A percentile compares a stretch with the other conserved stretches of the same genome.
These are phyloP conservation scores for Coprinopsis strossmayeri DNA, from an alignment of 768 basidiomycete species.

Conservation along the genomic window DNA sequence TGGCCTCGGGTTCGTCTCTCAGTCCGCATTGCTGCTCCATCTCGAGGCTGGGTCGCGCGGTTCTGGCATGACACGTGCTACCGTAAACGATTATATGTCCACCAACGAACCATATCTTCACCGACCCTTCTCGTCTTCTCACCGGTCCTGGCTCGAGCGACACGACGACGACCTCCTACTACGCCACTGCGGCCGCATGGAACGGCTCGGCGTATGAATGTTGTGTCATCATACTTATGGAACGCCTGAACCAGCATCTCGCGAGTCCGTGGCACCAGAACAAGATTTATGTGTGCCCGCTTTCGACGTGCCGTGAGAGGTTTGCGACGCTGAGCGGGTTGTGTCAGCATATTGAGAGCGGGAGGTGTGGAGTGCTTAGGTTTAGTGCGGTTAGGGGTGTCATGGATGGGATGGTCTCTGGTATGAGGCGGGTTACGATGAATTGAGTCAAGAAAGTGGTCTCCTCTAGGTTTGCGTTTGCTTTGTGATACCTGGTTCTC, in stretches of 20 bases:
- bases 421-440: conserved; percentile 4
- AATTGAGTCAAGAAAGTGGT: no score
- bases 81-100: conserved; percentile 36
- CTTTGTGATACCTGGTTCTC: no score
- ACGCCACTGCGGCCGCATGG: conserved; percentile 30
- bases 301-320: conserved; percentile 30
- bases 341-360: conserved; percentile 62
- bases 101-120: conserved; percentile 38
- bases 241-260: conserved; percentile 54
- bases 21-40: conserved; percentile 52
- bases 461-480: no score
- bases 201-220: conserved; percentile 53
- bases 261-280: conserved; percentile 53
- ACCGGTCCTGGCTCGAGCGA: conserved; percentile 20
- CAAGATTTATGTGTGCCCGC: conserved; percentile 50
- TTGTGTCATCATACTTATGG: conserved; percentile 44
- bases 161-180: conserved; percentile 18
- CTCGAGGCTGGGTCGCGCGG: conserved; percentile 54
- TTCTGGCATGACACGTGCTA: conserved; percentile 37
- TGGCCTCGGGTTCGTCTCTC: conserved; percentile 38
- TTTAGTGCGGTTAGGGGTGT: conserved; percentile 33
- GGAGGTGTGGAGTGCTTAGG: conserved; percentile 45
- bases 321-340: conserved; percentile 53
- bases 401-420: conserved; percentile 6
- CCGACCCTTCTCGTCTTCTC: conserved; percentile 47